phyloP scores from a whole-genome alignment of 2,329 filamentous ascomycete genomes.

The Alternaria arbusti region DNA sequence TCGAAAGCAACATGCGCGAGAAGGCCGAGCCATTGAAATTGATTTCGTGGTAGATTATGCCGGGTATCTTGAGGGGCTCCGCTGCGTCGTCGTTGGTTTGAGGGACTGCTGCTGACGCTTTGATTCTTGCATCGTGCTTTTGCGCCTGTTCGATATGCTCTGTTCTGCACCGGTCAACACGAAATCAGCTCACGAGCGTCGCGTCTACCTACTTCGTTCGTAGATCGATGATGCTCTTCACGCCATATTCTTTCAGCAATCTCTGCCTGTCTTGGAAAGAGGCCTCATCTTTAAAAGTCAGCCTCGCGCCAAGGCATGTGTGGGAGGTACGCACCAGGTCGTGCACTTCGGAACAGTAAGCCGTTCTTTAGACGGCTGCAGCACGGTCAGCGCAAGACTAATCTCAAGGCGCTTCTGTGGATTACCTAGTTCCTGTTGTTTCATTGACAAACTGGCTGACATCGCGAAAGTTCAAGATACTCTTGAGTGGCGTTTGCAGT shows the following conservation, averaged over 20 bases:
- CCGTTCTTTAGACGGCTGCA: constrained; percentile 33
- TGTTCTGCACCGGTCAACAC: constrained; percentile 58
- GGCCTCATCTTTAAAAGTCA: constrained; percentile 66
- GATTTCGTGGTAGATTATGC: constrained; percentile 69
- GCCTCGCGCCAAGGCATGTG: not conserved
- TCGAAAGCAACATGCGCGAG: constrained; percentile 70
- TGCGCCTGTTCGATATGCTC: constrained; percentile 73
- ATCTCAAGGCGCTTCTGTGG: not conserved
- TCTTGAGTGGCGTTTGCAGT: constrained; percentile 31
- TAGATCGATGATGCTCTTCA: constrained; percentile 79
- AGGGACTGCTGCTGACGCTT: constrained; percentile 52
- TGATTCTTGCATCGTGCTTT: constrained; percentile 61
- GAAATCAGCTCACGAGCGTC: not conserved
- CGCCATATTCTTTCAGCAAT: constrained; percentile 65
- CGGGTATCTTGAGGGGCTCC: constrained; percentile 67
- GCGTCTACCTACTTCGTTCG: constrained; percentile 67
- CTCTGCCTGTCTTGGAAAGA: constrained; percentile 67
- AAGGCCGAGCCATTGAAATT: constrained; percentile 77
- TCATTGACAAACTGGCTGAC: constrained; percentile 41
- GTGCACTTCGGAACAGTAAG: constrained; percentile 43
- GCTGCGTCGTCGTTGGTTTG: constrained; percentile 60
- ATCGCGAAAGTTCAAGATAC: constrained; percentile 48
- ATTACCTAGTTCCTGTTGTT: constrained; percentile 23
- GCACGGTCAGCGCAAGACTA: constrained; percentile 6
- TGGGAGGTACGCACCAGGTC: constrained; percentile 36